Evolutionary conservation across 352 stramenopile species (phyloP), one percentile per base, ranked within the genome.

Genomic region (Aphanomyces cochlioides): DNA sequence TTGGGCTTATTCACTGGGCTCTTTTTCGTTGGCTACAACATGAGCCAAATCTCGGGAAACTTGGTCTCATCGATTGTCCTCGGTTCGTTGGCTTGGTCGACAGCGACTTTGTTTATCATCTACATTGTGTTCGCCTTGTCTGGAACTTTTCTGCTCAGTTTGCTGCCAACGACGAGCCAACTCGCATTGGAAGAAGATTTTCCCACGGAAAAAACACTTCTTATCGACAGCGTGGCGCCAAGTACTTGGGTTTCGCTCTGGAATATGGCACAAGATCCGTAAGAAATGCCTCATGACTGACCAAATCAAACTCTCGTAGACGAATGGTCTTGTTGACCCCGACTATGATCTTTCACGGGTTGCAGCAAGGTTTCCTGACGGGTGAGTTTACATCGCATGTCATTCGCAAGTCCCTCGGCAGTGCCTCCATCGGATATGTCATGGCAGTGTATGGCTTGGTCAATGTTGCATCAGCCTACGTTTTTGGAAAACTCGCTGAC

Each of bases 291-390:
- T n/a, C 37, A 4, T 67, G 15, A 36, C 7, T 53, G 41, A 54
- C 58, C 37, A 54, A 56, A 17, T 12, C 21, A 21, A 12, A 19
- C 17, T 21, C 15, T 58, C 38, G 4, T 69, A 69, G 63, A 7
- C 47, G 63, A 34, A 69, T 69, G 63, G 15, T 70, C 15, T 19
- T 45, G 47, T 19, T 70, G 5, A 17, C 28, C 13, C 64, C 64
- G 36, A n/a, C 61, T 19, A 54, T 70, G 54, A 12, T 70, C 15
- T 61, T 70, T 50, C 53, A 54, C 34, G 64, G 64, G 40, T 19
- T 70, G n/a, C 64, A 70, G 47, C 64, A 70, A 28, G 47, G 45
- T 19, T 70, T 70, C 48, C 34, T 50, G 8, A 61, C 64, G 41
- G 54, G 37, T 12, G 63, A 70, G 28, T 70, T 70, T 40, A 70